Conservation (phyloP, 257 asterid genomes). For the Mentha longifolia region DNA sequence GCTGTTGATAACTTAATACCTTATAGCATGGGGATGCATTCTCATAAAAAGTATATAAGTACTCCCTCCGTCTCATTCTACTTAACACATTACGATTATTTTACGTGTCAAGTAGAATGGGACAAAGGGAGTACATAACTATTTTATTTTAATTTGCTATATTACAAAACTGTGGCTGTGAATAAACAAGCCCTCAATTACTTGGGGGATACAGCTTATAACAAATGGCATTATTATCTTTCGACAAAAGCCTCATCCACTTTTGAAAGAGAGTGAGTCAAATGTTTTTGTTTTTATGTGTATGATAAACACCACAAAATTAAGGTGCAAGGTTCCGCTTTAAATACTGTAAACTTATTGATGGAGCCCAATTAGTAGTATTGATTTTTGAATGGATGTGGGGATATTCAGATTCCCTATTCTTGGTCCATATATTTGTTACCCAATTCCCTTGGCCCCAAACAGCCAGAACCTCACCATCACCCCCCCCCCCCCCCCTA, state of each 20-base stretch:
- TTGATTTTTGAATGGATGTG: not conserved
- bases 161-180: too few relatives aligned
- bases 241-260: not conserved
- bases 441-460: conserved; percentile 36
- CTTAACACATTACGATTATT: too few relatives aligned
- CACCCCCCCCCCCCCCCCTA: not conserved
- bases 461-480: conserved; percentile 6
- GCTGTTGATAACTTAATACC: too few relatives aligned
- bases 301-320: not conserved
- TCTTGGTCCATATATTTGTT: conserved; percentile 32
- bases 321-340: too few relatives aligned
- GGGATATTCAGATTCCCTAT: conserved; percentile 33
- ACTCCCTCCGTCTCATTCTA: too few relatives aligned
- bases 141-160: too few relatives aligned
- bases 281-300: not conserved
- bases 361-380: not conserved
- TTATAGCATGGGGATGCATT: too few relatives aligned
- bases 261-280: not conserved
- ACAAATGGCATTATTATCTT: not conserved
- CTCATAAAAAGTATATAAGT: too few relatives aligned
- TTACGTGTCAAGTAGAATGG: too few relatives aligned
- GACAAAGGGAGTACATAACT: too few relatives aligned
- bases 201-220: too few relatives aligned
- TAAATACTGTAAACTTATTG: too few relatives aligned
- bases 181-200: not conserved